phyloP scores from a whole-genome alignment of 2,329 filamentous ascomycete genomes.

The Nakataea oryzae region DNA sequence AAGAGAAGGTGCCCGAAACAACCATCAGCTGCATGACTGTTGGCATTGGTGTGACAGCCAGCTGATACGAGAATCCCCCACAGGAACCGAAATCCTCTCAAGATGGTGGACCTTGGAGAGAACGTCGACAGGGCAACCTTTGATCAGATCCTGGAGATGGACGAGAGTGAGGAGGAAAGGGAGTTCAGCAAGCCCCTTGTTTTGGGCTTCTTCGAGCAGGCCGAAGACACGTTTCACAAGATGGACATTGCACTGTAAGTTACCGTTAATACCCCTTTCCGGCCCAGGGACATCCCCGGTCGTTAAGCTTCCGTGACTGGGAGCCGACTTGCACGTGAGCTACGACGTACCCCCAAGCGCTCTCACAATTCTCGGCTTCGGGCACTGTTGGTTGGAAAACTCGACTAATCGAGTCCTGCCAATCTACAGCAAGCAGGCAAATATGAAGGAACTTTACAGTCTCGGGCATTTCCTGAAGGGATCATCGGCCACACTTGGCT shows the following conservation, averaged over 20 bases:
- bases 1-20: neutral
- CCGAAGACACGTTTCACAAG: slow-evolving; percentile 70
- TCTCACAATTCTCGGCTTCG: neutral
- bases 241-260: slow-evolving; percentile 81
- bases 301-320: neutral
- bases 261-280: neutral
- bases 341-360: neutral
- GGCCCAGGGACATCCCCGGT: neutral
- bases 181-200: slow-evolving; percentile 89
- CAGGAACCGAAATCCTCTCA: neutral
- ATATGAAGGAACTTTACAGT: slow-evolving; percentile 66
- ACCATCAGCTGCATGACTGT: neutral
- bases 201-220: slow-evolving; percentile 87
- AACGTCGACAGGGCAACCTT: slow-evolving; percentile 74
- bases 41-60: neutral
- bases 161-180: slow-evolving; percentile 74
- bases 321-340: too few species aligned
- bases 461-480: slow-evolving; percentile 96
- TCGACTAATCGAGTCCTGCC: slow-evolving; percentile 6
- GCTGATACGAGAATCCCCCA: neutral
- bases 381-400: slow-evolving; percentile 4
- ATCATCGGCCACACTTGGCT: slow-evolving; percentile 85
- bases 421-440: slow-evolving; percentile 46
- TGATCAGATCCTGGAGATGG: slow-evolving; percentile 96
- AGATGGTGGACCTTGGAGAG: slow-evolving; percentile 53